A percentile compares a stretch with the other conserved stretches of the same genome.
These are phyloP conservation scores for Trichosporon sp. DNA, from an alignment of 1,284 basidiomycete genomes.

Conservation along the genomic window DNA sequence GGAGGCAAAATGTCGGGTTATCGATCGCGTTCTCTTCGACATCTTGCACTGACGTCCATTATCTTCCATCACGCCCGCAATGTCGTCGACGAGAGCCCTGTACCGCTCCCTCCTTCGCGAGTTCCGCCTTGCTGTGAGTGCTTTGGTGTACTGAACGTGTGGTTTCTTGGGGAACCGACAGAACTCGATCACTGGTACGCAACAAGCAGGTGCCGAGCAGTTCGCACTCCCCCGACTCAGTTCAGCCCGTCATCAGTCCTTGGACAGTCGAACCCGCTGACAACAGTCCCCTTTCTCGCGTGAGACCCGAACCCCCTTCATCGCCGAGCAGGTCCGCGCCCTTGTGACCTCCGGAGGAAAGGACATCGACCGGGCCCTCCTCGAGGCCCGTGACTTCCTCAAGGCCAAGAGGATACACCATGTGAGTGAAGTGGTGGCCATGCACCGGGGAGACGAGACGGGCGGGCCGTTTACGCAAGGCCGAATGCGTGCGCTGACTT, in stretches of 20 bases:
- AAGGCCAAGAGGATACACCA: constrained; percentile 61
- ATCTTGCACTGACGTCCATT: neutral
- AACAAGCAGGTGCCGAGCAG: no score
- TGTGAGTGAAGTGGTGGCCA: constrained; percentile 52
- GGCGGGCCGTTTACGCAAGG: no score
- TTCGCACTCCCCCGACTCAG: no score
- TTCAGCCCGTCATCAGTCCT: constrained; percentile 5
- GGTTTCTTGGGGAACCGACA: no score
- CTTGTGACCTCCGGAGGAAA: constrained; percentile 50
- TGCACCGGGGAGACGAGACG: no score
- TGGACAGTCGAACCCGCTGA: no score
- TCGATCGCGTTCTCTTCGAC: neutral
- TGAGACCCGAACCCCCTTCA: constrained; percentile 52
- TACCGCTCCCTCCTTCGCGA: constrained; percentile 48
- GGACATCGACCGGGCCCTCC: constrained; percentile 53
- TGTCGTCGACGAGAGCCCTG: constrained; percentile 28
- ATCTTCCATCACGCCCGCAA: neutral
- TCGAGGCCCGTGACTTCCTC: constrained; percentile 68
- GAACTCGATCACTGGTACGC: neutral
- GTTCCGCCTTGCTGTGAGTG: constrained; percentile 43
- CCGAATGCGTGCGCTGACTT: neutral
- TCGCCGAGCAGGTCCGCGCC: constrained; percentile 57
- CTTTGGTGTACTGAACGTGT: neutral
- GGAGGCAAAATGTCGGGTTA: constrained; percentile 17
- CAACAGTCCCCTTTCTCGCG: constrained; percentile 52